Evolutionary conservation across 805 yeast species (phyloP), one percentile per base, ranked within the genome.

Genomic region (Ogataea polymorpha): DNA sequence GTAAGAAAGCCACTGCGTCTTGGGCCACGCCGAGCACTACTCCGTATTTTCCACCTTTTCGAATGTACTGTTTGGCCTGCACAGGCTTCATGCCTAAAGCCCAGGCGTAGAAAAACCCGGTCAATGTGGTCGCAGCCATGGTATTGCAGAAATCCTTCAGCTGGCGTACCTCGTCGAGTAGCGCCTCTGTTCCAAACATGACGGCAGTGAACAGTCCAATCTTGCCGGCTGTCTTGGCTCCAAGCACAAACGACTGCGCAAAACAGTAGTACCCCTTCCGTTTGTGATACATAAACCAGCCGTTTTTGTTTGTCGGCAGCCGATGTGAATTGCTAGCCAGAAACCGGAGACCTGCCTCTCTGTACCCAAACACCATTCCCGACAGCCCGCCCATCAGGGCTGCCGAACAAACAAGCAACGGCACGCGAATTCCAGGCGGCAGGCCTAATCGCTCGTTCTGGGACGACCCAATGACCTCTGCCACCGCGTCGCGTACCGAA

Each of bases 221-320:
- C 51, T 70, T 73, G 13, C 51, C 47, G 39, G 69, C 73, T 8
- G 66, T 66, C 26, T 53, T 59, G n/a, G 72, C 50, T 0, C 82
- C 89, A 6, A 50, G 39, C 14, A 64, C 65, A 47, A 77, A 62
- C 1, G 86, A 86, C 20, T 68, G 67, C 42, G 74, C 68, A 25
- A 83, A 61, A 62, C 86, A 77, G 23, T 82, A 84, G 59, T 85
- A 84, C 61, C 85, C 83, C 65, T 86, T 87, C 47, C 87, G 72
- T 62, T 84, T 86, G 62, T 87, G 93, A 62, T 87, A 87, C 58
- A 82, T 83, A 56, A 83, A 87, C 96, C 96, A 87, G 0, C 91
- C 93, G 15, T 87, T 89, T 39, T 78, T 82, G 0, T 82, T 78
- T 16, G 62, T 70, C 6, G 96, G 96, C 42, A 88, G 64, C 38